Evolutionary conservation across 2,329 filamentous ascomycete genomes (phyloP), one percentile per base, ranked within the genome.

Genomic region (Diaporthe velutina): DNA sequence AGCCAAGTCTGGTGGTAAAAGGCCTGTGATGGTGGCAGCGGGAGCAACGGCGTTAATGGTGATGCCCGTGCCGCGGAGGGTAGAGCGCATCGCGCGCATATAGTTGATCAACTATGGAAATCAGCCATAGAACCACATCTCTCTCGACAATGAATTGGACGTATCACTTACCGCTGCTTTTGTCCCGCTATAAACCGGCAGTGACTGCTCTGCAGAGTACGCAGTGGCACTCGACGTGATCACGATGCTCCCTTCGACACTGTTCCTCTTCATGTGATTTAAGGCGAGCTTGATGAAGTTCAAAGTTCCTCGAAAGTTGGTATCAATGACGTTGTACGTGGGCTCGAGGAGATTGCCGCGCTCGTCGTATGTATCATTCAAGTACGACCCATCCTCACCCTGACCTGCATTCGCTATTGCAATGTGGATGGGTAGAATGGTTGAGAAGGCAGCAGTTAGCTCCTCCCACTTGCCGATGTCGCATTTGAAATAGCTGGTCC

Each of bases 21-120:
- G 73, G 1, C 73, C 77, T 8, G 82, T 82, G 40, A 81, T 78
- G 9, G 83, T 84, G 1, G 82, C 82, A 0, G 81, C 81, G 0
- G 84, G 83, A 0, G 83, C 84, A 19, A 86, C 83, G 4, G 74
- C 79, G 60, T 84, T 84, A 78, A 86, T 85, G 28, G 84, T 83
- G 71, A 83, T 81, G 52, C 78, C 74, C 45, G 82, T 73, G 6
- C 68, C 50, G 15, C 66, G 54, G 5, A 82, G 50, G 0, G 78
- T 73, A 0, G 82, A 79, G 4, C 83, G 79, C 38, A 85, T 77
- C 2, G 82, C 77, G 9, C 83, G 79, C 8, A 85, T 77, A 9
- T 68, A 68, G n/a, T 68, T 68, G 8, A 68, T 68, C 33, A 68
- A 13, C 64, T 68, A 17, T 40, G 4, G 15, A 9, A 2, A 52